Conservation (phyloP, 2,329 filamentous ascomycete genomes). For the Drechslerella coelobrocha region DNA sequence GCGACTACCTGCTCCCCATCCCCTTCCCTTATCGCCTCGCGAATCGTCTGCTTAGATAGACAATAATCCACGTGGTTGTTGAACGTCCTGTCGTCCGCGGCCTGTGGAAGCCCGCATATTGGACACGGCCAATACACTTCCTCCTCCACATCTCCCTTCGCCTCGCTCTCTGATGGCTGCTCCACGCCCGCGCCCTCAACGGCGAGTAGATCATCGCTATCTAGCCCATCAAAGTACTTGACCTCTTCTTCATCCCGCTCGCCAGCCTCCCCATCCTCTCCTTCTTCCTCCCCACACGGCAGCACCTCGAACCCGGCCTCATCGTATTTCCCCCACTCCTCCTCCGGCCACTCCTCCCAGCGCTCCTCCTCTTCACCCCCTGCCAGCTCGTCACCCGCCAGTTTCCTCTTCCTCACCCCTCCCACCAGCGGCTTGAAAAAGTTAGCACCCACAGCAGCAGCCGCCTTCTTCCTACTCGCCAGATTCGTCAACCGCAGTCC, state of each 20-base stretch:
- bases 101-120: slow-evolving; percentile 74
- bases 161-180: neutral
- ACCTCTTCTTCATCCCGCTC: slow-evolving; percentile 67
- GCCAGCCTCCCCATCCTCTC: slow-evolving; percentile 64
- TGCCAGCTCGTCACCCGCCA: no score
- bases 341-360: slow-evolving; percentile 74
- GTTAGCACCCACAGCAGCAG: slow-evolving; percentile 84
- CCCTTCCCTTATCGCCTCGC: slow-evolving; percentile 73
- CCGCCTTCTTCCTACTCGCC: slow-evolving; percentile 80
- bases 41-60: slow-evolving; percentile 83
- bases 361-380: slow-evolving; percentile 60
- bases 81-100: slow-evolving; percentile 75
- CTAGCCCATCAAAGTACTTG: slow-evolving; percentile 52
- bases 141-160: slow-evolving; percentile 54
- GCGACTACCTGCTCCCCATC: slow-evolving; percentile 12
- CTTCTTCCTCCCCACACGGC: slow-evolving; percentile 62
- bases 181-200: slow-evolving; percentile 52
- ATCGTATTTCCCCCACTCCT: slow-evolving; percentile 62
- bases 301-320: slow-evolving; percentile 33
- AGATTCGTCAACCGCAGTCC: slow-evolving; percentile 87
- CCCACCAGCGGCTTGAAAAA: slow-evolving; percentile 60
- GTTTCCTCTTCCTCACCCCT: slow-evolving; percentile 58
- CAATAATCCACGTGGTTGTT: slow-evolving; percentile 94
- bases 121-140: slow-evolving; percentile 81
- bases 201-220: slow-evolving; percentile 30